A percentile compares a stretch with the other conserved stretches of the same genome.
Evolutionary conservation across 2,329 filamentous ascomycete genomes (phyloP).

Genomic region (Colletotrichum costaricense): DNA sequence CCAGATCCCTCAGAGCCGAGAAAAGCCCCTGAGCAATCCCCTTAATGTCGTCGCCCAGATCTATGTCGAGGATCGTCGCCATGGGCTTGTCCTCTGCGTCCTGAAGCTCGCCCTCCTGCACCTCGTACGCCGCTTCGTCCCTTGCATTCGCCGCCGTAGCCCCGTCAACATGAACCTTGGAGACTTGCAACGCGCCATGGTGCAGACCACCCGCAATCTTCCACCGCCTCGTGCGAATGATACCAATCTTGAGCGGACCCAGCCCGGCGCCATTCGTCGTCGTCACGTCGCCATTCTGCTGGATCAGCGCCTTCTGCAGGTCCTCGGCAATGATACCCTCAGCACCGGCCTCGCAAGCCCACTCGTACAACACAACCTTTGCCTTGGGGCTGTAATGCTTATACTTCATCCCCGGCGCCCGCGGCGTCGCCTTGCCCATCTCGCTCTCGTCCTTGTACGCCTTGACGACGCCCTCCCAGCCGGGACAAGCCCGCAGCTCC

Average conservation of each 20-base stretch:
- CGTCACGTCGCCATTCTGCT: constrained; percentile 25
- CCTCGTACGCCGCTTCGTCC: constrained; percentile 49
- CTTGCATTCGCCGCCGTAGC: constrained; percentile 37
- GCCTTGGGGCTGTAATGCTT: constrained; percentile 96
- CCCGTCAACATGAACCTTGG: constrained; percentile 42
- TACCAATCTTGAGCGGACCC: constrained; percentile 53
- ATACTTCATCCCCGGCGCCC: constrained; percentile 98
- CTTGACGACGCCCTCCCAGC: constrained; percentile 83
- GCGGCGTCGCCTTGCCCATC: constrained; percentile 72
- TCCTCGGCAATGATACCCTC: constrained; percentile 52
- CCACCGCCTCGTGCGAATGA: constrained; percentile 69
- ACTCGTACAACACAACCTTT: constrained; percentile 84
- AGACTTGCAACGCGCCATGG: constrained; percentile 44
- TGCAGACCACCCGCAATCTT: constrained; percentile 53
- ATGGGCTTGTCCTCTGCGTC: constrained; percentile 45
- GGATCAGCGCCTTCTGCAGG: constrained; percentile 40
- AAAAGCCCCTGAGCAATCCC: constrained; percentile 90
- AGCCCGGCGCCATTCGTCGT: constrained; percentile 38
- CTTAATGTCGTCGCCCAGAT: constrained; percentile 76
- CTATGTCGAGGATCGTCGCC: constrained; percentile 72
- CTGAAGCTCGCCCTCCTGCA: constrained; percentile 54
- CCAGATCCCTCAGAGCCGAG: constrained; percentile 85
- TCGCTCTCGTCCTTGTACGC: constrained; percentile 84
- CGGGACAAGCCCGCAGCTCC: constrained; percentile 76
- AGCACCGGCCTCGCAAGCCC: constrained; percentile 49